Evolutionary conservation across 225 moss, liverwort and hornwort species (phyloP).

Genomic region (Straminergon stramineum): DNA sequence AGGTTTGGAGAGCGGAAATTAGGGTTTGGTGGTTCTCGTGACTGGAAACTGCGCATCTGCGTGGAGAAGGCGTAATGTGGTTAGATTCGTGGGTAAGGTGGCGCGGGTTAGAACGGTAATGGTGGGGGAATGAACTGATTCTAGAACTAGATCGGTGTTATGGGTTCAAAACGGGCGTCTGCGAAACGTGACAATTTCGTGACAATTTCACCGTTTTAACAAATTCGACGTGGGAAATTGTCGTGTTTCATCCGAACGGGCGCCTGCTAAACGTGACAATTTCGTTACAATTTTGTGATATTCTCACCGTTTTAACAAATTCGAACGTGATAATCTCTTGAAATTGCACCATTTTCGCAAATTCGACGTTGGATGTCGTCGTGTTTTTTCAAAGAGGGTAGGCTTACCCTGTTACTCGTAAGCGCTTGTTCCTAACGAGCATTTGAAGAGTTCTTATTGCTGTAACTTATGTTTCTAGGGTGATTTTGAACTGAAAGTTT

Average conservation of each 20-base stretch:
- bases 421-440: neutral
- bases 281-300: no score
- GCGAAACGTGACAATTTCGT: neutral
- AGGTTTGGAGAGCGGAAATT: conserved; percentile 16
- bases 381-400: neutral
- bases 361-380: neutral
- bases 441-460: neutral
- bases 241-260: neutral
- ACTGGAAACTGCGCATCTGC: neutral
- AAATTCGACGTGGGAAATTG: neutral
- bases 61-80: neutral
- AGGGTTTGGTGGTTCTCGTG: neutral
- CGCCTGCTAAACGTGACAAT: neutral
- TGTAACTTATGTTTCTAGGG: neutral
- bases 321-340: neutral
- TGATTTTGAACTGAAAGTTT: neutral
- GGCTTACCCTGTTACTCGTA: no score
- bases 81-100: neutral
- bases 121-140: neutral
- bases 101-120: neutral
- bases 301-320: no score
- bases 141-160: neutral
- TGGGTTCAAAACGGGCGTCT: neutral
- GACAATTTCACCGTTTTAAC: neutral
- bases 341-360: neutral